phyloP scores from a whole-genome alignment of 140 eudicot species.

The Anethum foeniculum region DNA sequence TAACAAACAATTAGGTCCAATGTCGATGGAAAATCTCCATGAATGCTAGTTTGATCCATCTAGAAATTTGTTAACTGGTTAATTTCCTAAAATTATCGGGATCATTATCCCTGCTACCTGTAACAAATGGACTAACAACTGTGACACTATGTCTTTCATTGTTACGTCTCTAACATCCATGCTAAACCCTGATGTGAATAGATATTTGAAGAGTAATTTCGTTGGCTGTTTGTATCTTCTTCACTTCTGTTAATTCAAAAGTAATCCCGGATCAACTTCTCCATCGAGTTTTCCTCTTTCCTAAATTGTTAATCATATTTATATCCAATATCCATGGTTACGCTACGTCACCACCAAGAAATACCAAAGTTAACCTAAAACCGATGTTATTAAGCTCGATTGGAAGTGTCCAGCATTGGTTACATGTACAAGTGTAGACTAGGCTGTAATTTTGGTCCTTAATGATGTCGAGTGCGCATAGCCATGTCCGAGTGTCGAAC shows the following conservation, averaged over 20 bases:
- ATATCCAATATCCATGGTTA: neutral
- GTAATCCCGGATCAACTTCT: neutral
- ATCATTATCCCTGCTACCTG: neutral
- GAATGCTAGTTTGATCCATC: neutral
- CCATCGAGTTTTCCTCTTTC: neutral
- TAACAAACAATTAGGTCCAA: neutral
- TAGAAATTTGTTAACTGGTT: neutral
- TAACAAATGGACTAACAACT: neutral
- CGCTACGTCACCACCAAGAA: neutral
- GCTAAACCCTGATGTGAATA: neutral
- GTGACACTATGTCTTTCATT: neutral
- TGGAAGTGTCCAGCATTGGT: neutral
- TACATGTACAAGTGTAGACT: neutral
- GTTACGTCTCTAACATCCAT: neutral
- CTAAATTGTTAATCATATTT: neutral
- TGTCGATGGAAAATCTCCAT: neutral
- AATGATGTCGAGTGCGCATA: neutral
- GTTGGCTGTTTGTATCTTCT: neutral
- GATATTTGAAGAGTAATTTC: neutral
- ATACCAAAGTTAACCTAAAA: neutral
- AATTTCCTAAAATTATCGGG: neutral
- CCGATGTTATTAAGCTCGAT: neutral
- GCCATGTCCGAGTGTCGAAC: neutral
- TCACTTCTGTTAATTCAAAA: neutral
- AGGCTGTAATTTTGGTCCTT: neutral